Conservation (phyloP, 1,284 basidiomycete species). For the Pulchroboletus neoregius region DNA sequence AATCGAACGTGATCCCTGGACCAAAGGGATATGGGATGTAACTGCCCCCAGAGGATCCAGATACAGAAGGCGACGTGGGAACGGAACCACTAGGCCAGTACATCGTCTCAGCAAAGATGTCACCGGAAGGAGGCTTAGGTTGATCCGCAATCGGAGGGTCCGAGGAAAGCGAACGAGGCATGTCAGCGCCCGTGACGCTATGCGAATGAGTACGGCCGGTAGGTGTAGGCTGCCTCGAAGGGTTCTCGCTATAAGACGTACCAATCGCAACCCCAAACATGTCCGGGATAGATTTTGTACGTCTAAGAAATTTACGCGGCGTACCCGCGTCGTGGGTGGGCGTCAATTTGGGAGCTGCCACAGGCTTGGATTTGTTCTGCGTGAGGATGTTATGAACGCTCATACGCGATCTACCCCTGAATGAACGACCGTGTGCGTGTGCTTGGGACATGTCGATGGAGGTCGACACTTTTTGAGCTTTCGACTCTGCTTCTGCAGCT, state of each 20-base stretch:
- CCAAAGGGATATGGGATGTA: slow-evolving; percentile 60
- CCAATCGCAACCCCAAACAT: slow-evolving; percentile 38
- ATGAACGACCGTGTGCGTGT: slow-evolving; percentile 17
- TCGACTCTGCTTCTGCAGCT: slow-evolving; percentile 35
- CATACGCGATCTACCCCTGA: slow-evolving; percentile 51
- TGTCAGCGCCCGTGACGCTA: slow-evolving; percentile 70
- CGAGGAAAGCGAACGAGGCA: slow-evolving; percentile 39
- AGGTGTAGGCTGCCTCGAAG: slow-evolving; percentile 27
- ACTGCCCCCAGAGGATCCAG: slow-evolving; percentile 23
- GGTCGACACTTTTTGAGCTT: slow-evolving; percentile 33
- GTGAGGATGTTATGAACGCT: slow-evolving; percentile 63
- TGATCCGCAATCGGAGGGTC: slow-evolving; percentile 12
- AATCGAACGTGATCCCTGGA: slow-evolving; percentile 54
- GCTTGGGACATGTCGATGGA: slow-evolving; percentile 23
- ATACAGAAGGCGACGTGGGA: slow-evolving; percentile 37
- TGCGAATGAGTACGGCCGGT: slow-evolving; percentile 68
- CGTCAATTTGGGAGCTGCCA: slow-evolving; percentile 14
- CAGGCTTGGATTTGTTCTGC: slow-evolving; percentile 47
- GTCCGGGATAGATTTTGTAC: slow-evolving; percentile 68
- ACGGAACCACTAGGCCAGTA: slow-evolving; percentile 45
- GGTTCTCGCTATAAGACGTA: slow-evolving; percentile 22
- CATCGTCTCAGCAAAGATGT: slow-evolving; percentile 66
- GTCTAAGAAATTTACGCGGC: slow-evolving; percentile 42
- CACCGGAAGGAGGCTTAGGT: slow-evolving; percentile 34
- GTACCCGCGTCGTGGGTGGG: slow-evolving; percentile 19